phyloP scores from a whole-genome alignment of 768 basidiomycete genomes.

The Pisolithus marmoratus region DNA sequence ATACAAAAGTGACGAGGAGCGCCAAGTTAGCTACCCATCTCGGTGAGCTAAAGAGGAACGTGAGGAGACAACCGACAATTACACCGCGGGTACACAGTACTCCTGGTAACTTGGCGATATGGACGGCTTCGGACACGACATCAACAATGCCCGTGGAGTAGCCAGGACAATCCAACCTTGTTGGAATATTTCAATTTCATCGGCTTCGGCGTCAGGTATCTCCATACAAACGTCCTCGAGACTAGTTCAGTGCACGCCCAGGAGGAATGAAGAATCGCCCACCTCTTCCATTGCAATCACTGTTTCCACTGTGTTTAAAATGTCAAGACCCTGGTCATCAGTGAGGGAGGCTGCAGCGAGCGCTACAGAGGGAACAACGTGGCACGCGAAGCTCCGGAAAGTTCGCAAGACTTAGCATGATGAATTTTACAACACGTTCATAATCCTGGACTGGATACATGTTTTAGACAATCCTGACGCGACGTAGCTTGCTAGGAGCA shows the following conservation, averaged over 20 bases:
- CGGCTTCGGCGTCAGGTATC: conserved; percentile 96
- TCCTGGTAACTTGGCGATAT: conserved; percentile 89
- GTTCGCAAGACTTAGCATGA: conserved; percentile 11
- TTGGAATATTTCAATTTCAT: conserved; percentile 85
- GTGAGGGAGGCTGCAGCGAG: conserved; percentile 46
- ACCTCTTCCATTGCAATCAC: conserved; percentile 99
- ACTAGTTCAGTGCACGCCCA: conserved; percentile 1
- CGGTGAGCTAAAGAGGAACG: conserved; percentile 40
- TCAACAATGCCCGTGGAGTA: background rate
- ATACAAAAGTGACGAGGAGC: conserved; percentile 12
- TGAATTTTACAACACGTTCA: conserved; percentile 28
- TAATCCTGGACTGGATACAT: conserved; percentile 19
- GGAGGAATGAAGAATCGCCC: conserved; percentile 4
- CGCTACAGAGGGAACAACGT: conserved; percentile 43
- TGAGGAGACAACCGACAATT: conserved; percentile 5
- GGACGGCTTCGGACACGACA: conserved; percentile 60
- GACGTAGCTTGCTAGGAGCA: conserved; percentile 26
- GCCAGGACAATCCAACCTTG: conserved; percentile 57
- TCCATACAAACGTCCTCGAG: conserved; percentile 91
- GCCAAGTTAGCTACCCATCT: conserved; percentile 14
- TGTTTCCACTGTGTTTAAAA: conserved; percentile 94
- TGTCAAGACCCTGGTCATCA: conserved; percentile 66
- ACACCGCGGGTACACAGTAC: conserved; percentile 27
- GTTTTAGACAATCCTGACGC: conserved; percentile 18
- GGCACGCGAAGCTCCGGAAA: background rate